These are phyloP conservation scores for Hamigera avellanea DNA, from an alignment of 495 filamentous ascomycete species.

Conservation along the genomic window DNA sequence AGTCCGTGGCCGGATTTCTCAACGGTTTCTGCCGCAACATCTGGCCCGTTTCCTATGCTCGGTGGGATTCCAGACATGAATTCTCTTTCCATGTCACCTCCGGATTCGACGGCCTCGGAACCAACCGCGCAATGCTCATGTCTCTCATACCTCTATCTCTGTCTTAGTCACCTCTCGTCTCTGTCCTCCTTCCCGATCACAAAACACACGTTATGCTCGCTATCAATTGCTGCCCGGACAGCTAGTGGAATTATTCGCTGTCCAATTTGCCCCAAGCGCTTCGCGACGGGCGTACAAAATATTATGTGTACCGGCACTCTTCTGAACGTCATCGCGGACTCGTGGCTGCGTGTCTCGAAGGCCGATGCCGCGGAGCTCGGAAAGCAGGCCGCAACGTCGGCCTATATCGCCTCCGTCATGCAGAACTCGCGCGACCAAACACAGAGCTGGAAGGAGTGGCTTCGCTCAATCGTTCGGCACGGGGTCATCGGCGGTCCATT, in stretches of 20 bases:
- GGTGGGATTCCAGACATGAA: conserved; percentile 14
- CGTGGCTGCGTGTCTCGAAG: conserved; percentile 35
- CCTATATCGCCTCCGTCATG: conserved; percentile 15
- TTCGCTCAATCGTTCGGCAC: conserved; percentile 26
- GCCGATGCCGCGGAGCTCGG: conserved; percentile 25
- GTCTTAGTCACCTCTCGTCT: conserved; percentile 32
- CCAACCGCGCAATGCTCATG: conserved; percentile 23
- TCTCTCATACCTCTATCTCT: conserved; percentile 34
- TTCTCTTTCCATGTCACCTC: conserved; percentile 17
- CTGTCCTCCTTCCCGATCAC: conserved; percentile 30
- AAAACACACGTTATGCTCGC: conserved; percentile 39
- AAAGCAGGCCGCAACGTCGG: conserved; percentile 20
- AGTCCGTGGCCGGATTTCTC: conserved; percentile 36
- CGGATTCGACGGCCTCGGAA: conserved; percentile 1
- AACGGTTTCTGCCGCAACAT: conserved; percentile 24
- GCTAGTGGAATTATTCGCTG: conserved; percentile 51
- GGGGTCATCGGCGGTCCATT: conserved; percentile 24
- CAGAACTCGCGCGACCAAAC: conserved; percentile 16
- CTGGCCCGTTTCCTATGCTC: conserved; percentile 16
- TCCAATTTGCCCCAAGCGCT: conserved; percentile 38
- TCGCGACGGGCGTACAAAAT: conserved; percentile 42
- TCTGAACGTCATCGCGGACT: conserved; percentile 48
- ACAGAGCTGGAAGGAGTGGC: conserved; percentile 26
- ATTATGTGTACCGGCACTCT: conserved; percentile 57
- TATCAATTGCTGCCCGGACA: conserved; percentile 44